Evolutionary conservation across 495 filamentous ascomycete species (phyloP).

Genomic region (Entonaema liquescens): DNA sequence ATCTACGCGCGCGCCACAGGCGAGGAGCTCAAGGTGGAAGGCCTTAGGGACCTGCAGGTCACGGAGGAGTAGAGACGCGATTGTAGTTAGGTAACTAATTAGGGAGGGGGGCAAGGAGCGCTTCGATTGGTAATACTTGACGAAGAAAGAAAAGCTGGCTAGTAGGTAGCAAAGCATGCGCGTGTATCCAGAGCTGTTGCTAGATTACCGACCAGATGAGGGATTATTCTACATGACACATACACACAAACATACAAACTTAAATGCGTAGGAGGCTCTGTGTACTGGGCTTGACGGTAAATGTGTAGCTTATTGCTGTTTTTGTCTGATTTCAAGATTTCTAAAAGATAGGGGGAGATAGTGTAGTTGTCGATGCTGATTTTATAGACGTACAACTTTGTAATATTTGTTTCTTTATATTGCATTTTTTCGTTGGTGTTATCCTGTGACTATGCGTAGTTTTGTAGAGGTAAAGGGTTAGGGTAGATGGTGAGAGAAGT

Average conservation of each 20-base stretch:
- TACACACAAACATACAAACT: background rate
- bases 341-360: background rate
- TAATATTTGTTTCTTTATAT: conserved; percentile 2
- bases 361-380: background rate
- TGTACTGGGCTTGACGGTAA: background rate
- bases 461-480: too few species aligned
- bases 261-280: background rate
- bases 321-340: background rate
- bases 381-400: conserved; percentile 12
- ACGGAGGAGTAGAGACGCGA: conserved; percentile 52
- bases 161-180: background rate
- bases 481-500: too few species aligned
- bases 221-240: conserved; percentile 2
- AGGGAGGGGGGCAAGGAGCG: background rate
- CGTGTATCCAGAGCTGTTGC: background rate
- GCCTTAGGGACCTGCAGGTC: conserved; percentile 65
- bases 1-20: conserved; percentile 89
- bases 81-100: background rate
- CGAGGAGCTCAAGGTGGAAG: conserved; percentile 80
- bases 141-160: background rate
- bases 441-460: background rate
- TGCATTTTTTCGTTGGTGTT: background rate
- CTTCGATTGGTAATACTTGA: conserved; percentile 6
- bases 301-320: conserved; percentile 6
- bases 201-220: background rate